Base-by-base conservation (phyloP, 345 rosid genomes). In the Acer yangbiense region DNA sequence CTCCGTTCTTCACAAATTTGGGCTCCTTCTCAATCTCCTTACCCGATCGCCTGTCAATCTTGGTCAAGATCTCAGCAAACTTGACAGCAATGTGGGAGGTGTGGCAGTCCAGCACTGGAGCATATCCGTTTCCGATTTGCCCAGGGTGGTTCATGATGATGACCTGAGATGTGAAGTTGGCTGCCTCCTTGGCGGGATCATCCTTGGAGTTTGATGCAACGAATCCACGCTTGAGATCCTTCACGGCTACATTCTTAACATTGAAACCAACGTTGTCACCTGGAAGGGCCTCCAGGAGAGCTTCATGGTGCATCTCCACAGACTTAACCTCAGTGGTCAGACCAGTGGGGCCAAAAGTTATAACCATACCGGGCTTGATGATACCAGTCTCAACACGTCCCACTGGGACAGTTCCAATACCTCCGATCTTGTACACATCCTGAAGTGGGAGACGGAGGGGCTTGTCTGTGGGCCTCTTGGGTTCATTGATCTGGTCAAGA, bases 101-200 rank as follows among this genome's bases (percentile, higher is more conserved):
- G 84, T 88, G 91, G 82, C 91, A 86, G 74, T 88, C 89, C 0
- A 88, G 81, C 4, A 88, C 91, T 0, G 89, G 91, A 17, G 89
- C 89, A 35, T 88, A 88, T 25, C 91, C 91, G 8, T 85, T 88
- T 16, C 89, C 89, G 39, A 88, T 86, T 81, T 88, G 91, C 29
- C 91, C 91, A 52, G 91, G 91, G 80, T 88, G 91, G 80, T 88
- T 88, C 91, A 88, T 88, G 84, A 88, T 82, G 79, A 88, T 88
- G 67, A 88, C 91, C 79, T 88, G 91, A 25, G 90, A 72, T 17
- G 91, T 76, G 81, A 84, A 84, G 78, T 35, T 84, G 39, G 87
- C 83, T 46, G 85, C 87, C 61, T 81, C 87, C 72, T 77, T 85
- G 3, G 87, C 80, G 2, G 87, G 87, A 72, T 85, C 87, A 66